Base-by-base conservation (phyloP, 129 eudicot genomes). In the Erigeron canadensis region DNA sequence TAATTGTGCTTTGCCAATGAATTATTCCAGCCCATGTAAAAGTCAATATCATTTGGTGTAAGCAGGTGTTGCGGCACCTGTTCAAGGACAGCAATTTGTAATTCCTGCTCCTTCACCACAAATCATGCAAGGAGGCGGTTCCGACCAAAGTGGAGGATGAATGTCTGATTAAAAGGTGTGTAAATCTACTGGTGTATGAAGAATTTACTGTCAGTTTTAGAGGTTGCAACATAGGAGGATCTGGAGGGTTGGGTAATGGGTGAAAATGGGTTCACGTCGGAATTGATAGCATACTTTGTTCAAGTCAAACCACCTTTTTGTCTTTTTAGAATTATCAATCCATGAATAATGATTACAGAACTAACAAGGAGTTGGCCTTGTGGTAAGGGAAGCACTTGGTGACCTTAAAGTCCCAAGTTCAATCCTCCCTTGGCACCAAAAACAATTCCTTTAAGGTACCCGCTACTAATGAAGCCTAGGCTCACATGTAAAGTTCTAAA, bases 141-240 rank as follows among this genome's bases (percentile, higher is more conserved):
- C 98, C 76, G 97, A 87, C 78, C 98, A 84, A 79, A 83, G 79
- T 81, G 72, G 88, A 45, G 97, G 90, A 82, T 94, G 96, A 89
- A 86, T 77, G 76, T 79, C 85, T 82, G 77, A 75, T 80, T 77
- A 78, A 58, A 44, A 83, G 85, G 97, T 69, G 38, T 71, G 86
- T 77, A 28, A 62, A 19, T 40, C 47, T 47, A n/a, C 3, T 38
- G 10, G 37, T 50, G 50, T 47, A 39, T 63, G 70, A 39, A 13
- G 59, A 44, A 28, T 16, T 16, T 10, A 23, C 61, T 34, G 7
- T 72, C 50, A n/a, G 9, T 13, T 21, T 44, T 71, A 58, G 7
- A 54, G 22, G 45, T 10, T 10, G 42, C 42, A 59, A 28, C 73
- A 17, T 69, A 48, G 6, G 63, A 16, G 18, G 19, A 39, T 38